Evolutionary conservation across 352 stramenopile genomes (phyloP).

Genomic region (Phytophthora uliginosa): DNA sequence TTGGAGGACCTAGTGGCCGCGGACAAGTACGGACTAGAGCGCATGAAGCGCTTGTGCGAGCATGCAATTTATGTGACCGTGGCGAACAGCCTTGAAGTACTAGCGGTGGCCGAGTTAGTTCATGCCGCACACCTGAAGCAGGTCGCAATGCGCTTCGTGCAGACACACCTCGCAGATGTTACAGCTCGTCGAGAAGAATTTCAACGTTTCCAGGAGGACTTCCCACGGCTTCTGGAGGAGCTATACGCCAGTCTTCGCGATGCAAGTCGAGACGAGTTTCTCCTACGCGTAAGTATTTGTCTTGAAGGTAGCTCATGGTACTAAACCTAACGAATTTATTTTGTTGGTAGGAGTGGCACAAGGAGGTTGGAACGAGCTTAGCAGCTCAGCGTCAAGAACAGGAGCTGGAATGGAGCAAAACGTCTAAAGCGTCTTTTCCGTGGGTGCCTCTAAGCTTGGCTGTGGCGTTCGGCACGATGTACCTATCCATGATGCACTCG

Average conservation of each 20-base stretch:
- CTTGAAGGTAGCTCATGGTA: not conserved
- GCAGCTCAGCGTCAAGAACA: conserved; percentile 38
- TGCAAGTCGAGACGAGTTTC: conserved; percentile 35
- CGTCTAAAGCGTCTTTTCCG: conserved; percentile 45
- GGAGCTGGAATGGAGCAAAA: conserved; percentile 39
- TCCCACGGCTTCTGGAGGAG: conserved; percentile 56
- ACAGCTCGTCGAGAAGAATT: conserved; percentile 39
- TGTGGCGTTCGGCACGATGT: conserved; percentile 64
- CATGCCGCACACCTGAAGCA: conserved; percentile 68
- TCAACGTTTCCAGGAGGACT: conserved; percentile 37
- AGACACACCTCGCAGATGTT: conserved; percentile 41
- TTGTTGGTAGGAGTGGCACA: conserved; percentile 54
- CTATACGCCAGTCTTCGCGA: conserved; percentile 49
- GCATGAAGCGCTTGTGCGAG: conserved; percentile 78
- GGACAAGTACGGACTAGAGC: conserved; percentile 78
- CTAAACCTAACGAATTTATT: conserved; percentile 6
- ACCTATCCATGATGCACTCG: conserved; percentile 59
- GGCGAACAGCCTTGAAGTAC: conserved; percentile 67
- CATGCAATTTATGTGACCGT: conserved; percentile 52
- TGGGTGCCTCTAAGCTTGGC: conserved; percentile 64
- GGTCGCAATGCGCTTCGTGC: conserved; percentile 46
- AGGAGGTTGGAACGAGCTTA: conserved; percentile 33
- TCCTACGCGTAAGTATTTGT: conserved; percentile 40
- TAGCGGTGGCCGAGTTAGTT: conserved; percentile 72
- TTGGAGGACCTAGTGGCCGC: conserved; percentile 82